These are phyloP conservation scores for Leccinum arenicola DNA, from an alignment of 768 basidiomycete genomes.

Conservation along the genomic window DNA sequence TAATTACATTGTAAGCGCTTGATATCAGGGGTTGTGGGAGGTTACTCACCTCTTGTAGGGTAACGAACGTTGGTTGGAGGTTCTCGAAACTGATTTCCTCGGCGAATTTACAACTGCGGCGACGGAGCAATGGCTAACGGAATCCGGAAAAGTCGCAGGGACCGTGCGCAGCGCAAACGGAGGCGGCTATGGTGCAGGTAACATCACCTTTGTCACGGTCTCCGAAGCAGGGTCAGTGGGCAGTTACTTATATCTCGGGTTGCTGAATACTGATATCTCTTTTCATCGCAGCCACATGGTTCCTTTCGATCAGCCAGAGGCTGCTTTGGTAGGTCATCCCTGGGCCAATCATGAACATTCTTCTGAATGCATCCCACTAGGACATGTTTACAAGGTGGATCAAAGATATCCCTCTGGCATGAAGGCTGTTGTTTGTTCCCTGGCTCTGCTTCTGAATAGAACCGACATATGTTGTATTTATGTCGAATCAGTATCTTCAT, in stretches of 20 bases:
- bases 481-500: not conserved
- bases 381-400: conserved; percentile 64
- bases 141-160: conserved; percentile 58
- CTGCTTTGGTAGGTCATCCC: conserved; percentile 57
- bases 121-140: conserved; percentile 55
- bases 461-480: not conserved
- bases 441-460: not conserved
- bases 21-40: not conserved
- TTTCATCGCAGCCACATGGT: conserved; percentile 71
- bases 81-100: conserved; percentile 59
- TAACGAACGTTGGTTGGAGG: conserved; percentile 72
- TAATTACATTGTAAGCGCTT: conserved; percentile 63
- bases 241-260: not conserved
- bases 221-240: conserved; percentile 72
- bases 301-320: conserved; percentile 87
- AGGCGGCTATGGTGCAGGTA: conserved; percentile 66
- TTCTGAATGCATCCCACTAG: conserved; percentile 29
- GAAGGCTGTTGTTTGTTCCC: not conserved
- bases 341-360: not conserved
- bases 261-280: conserved; percentile 4
- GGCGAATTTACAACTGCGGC: conserved; percentile 53
- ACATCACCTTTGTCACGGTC: conserved; percentile 77
- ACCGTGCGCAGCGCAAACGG: conserved; percentile 70
- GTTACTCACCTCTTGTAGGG: conserved; percentile 41
- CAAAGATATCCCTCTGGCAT: conserved; percentile 45